phyloP scores from a whole-genome alignment of 805 yeast species.

The Kuraishia capsulata region DNA sequence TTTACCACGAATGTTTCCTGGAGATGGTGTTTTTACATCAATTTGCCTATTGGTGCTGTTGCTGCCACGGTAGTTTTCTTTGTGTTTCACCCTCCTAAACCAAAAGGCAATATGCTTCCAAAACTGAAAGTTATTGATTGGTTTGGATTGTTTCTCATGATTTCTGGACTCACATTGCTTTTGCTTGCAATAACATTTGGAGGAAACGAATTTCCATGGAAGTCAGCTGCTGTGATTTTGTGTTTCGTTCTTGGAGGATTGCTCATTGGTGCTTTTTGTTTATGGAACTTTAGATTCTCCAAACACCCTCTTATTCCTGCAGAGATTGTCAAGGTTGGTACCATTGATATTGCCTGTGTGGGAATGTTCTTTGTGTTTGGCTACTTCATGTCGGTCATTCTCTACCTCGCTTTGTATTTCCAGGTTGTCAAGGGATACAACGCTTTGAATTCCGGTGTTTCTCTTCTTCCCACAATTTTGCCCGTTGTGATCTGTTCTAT shows the following conservation, averaged over 20 bases:
- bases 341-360: conserved; percentile 19
- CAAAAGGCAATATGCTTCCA: background rate
- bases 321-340: conserved; percentile 26
- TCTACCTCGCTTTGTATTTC: conserved; percentile 36
- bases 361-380: conserved; percentile 14
- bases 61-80: too few species aligned
- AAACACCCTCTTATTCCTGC: conserved; percentile 36
- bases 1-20: conserved; percentile 46
- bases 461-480: conserved; percentile 34
- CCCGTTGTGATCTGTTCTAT: conserved; percentile 31
- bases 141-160: conserved; percentile 33
- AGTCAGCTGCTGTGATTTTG: conserved; percentile 38
- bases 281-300: conserved; percentile 31
- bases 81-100: conserved; percentile 37
- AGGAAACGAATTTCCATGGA: conserved; percentile 43
- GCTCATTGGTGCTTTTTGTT: conserved; percentile 21
- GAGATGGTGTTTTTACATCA: conserved; percentile 74
- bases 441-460: conserved; percentile 37
- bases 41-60: conserved; percentile 55
- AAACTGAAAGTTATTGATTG: conserved; percentile 27
- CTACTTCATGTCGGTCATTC: conserved; percentile 32
- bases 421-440: conserved; percentile 34
- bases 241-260: conserved; percentile 39
- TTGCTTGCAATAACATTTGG: conserved; percentile 45
- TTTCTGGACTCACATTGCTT: conserved; percentile 33